Conservation (phyloP, 306 rosid species). For the Heteromeles arbutifolia region DNA sequence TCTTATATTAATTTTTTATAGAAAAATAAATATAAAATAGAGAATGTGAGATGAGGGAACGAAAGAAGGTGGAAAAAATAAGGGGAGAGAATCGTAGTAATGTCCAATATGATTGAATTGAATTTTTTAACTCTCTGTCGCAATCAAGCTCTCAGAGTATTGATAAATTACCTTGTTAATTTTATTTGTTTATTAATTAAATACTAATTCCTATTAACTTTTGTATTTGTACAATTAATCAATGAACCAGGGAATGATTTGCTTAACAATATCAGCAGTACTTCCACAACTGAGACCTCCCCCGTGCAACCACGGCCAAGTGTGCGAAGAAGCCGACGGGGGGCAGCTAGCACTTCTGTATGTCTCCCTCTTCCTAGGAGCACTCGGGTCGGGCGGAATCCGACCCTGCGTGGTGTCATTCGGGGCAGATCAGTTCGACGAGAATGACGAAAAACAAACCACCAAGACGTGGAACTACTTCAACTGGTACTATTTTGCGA, state of each 20-base stretch:
- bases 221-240: not conserved
- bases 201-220: not conserved
- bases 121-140: not conserved
- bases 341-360: constrained; percentile 62
- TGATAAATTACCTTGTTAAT: not conserved
- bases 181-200: not conserved
- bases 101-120: not conserved
- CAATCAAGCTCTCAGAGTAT: not conserved
- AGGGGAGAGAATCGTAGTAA: too few relatives aligned
- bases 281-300: constrained; percentile 76
- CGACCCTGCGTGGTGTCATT: constrained; percentile 95
- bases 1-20: too few relatives aligned
- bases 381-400: constrained; percentile 89
- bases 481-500: constrained; percentile 90
- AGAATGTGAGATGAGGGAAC: too few relatives aligned
- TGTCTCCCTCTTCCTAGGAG: constrained; percentile 43
- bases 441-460: constrained; percentile 50
- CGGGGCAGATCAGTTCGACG: constrained; percentile 93
- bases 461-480: constrained; percentile 77
- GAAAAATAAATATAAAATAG: too few relatives aligned
- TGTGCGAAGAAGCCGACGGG: constrained; percentile 51
- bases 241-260: constrained; percentile 61
- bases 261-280: constrained; percentile 66
- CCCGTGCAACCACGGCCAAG: constrained; percentile 45
- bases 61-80: too few relatives aligned